phyloP scores from a whole-genome alignment of 2,329 filamentous ascomycete genomes.

The Elsinoe perseae region DNA sequence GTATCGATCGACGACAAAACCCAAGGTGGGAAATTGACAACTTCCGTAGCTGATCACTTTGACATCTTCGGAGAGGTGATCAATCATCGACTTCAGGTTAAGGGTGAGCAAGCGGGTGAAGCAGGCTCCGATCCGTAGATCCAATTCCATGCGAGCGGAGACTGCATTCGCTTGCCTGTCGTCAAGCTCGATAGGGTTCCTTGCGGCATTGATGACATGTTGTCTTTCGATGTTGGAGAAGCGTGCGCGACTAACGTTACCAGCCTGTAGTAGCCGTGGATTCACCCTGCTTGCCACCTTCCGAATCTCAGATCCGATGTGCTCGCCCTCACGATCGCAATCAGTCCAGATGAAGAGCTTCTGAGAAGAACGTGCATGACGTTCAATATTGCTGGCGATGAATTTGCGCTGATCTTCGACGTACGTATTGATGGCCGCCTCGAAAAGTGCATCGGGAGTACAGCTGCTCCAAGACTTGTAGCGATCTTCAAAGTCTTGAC shows the following conservation, averaged over 20 bases:
- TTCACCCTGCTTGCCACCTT: slow-evolving; percentile 72
- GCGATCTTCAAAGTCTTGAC: slow-evolving; percentile 64
- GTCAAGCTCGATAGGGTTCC: slow-evolving; percentile 68
- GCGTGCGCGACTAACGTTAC: slow-evolving; percentile 69
- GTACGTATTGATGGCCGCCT: slow-evolving; percentile 62
- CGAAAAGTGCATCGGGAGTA: slow-evolving; percentile 70
- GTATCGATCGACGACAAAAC: slow-evolving; percentile 95
- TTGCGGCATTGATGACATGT: slow-evolving; percentile 81
- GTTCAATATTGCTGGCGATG: slow-evolving; percentile 77
- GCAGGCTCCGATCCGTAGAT: slow-evolving; percentile 82
- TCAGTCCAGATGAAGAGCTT: slow-evolving; percentile 96
- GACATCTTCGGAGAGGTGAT: slow-evolving; percentile 72
- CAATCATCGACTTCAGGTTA: slow-evolving; percentile 63
- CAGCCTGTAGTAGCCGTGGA: slow-evolving; percentile 45
- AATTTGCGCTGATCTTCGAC: slow-evolving; percentile 66
- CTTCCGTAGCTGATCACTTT: slow-evolving; percentile 43
- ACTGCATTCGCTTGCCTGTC: slow-evolving; percentile 83
- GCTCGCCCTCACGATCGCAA: slow-evolving; percentile 94
- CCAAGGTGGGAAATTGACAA: slow-evolving; percentile 93
- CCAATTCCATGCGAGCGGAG: slow-evolving; percentile 79
- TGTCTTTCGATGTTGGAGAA: slow-evolving; percentile 96
- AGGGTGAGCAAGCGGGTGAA: slow-evolving; percentile 85
- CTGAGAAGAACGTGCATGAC: slow-evolving; percentile 63
- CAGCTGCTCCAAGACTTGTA: slow-evolving; percentile 77
- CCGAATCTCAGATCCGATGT: slow-evolving; percentile 88